phyloP scores from a whole-genome alignment of 192 early-diverging fungal genomes.

The Lunasporangiospora selenospora region DNA sequence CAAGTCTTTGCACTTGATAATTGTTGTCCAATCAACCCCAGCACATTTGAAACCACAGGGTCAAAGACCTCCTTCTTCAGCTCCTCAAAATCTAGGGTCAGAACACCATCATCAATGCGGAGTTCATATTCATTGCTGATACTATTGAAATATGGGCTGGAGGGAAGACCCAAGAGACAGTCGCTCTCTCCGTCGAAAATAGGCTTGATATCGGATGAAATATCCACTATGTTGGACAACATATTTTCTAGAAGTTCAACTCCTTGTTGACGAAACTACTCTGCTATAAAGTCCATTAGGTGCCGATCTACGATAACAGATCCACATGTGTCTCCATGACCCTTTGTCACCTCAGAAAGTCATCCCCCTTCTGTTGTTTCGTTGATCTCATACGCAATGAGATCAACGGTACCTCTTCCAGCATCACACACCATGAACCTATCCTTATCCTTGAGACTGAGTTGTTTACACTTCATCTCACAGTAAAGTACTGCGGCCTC shows the following conservation, averaged over 20 bases:
- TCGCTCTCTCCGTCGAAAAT: slow-evolving; percentile 45
- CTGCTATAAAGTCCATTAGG: slow-evolving; percentile 20
- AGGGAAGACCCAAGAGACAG: slow-evolving; percentile 25
- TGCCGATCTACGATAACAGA: slow-evolving; percentile 38
- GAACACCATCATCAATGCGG: slow-evolving; percentile 25
- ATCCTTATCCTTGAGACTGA: slow-evolving; percentile 18
- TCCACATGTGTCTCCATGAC: slow-evolving; percentile 43
- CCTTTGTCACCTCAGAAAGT: slow-evolving; percentile 45
- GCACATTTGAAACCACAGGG: slow-evolving; percentile 24
- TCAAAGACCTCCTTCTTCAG: slow-evolving; percentile 49
- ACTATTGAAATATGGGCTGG: too few species aligned
- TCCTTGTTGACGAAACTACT: slow-evolving; percentile 21
- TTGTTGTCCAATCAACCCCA: slow-evolving; percentile 37
- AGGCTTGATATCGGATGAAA: slow-evolving; percentile 37
- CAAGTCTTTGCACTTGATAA: slow-evolving; percentile 6
- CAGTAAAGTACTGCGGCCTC: slow-evolving; percentile 46
- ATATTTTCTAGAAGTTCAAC: slow-evolving; percentile 19
- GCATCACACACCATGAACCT: slow-evolving; percentile 3
- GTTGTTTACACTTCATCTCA: slow-evolving; percentile 31
- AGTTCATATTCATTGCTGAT: too few species aligned
- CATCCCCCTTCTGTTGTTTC: slow-evolving; percentile 6
- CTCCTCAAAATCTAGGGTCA: slow-evolving; percentile 21
- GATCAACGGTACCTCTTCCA: slow-evolving; percentile 14
- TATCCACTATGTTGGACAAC: slow-evolving; percentile 34
- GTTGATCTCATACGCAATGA: slow-evolving; percentile 46